Base-by-base conservation (phyloP, 208 protist species). In the Herpetomonas tarakana region DNA sequence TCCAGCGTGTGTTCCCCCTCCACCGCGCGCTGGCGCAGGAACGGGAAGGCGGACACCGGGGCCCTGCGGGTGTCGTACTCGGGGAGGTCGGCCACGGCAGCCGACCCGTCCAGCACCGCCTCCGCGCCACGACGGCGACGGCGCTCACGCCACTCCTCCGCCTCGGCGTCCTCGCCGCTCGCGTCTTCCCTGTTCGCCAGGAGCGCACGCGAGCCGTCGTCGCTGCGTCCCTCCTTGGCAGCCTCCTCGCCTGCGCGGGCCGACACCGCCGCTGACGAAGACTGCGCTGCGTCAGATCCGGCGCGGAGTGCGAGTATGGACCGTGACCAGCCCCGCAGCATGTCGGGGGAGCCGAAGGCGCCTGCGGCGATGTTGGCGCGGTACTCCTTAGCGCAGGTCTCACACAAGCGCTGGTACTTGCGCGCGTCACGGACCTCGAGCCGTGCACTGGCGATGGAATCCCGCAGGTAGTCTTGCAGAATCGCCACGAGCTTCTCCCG, bases 391-490 rank as follows among this genome's bases (percentile, higher is more conserved):
- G 85, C 83, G 31, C 76, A 68, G 28, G 46, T 52, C 28, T 65
- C 67, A 62, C 83, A 93, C 26, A 88, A 59, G 54, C 62, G 61
- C 54, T 69, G 65, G 63, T 93, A 93, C 73, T 87, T 86, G 24
- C 45, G 47, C 2, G 89, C 89, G 24, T 85, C 72, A 46, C 69
- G 73, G 27, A 74, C 31, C 50, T 95, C 85, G 21, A 92, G 74
- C 14, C 76, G 64, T 0, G 82, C 69, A 7, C 81, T 83, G 0
- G 76, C 66, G 49, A 87, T 71, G 25, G 77, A 86, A 57, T 95
- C 89, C 25, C 78, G 69, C 24, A 92, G 60, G 74, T 90, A 92
- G 57, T 93, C 84, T 52, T 88, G 80, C 52, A 95, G 61, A 44
- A 92, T 76, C 9, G 83, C 68, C 19, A 86, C 77, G 21, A 93